phyloP scores from a whole-genome alignment of 2,329 filamentous ascomycete species.

The Aureobasidium sp. region DNA sequence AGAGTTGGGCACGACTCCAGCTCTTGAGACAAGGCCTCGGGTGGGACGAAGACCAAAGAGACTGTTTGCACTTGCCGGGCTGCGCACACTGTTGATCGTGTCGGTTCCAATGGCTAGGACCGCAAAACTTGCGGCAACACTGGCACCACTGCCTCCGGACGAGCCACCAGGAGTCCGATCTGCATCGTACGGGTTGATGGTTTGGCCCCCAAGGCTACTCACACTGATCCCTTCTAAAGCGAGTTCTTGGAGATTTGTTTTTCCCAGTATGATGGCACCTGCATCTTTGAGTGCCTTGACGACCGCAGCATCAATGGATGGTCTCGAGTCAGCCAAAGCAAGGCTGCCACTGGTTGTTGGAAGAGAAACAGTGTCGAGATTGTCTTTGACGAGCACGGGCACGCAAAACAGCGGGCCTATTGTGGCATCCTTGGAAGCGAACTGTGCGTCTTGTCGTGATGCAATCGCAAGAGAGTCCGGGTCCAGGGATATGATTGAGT shows the following conservation, averaged over 20 bases:
- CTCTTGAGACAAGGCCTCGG: conserved; percentile 26
- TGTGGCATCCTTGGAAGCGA: conserved; percentile 44
- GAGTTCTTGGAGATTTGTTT: conserved; percentile 50
- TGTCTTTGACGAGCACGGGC: conserved; percentile 58
- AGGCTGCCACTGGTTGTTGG: conserved; percentile 52
- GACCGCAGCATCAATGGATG: conserved; percentile 30
- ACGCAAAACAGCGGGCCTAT: conserved; percentile 52
- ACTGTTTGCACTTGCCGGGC: conserved; percentile 54
- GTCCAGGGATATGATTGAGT: conserved; percentile 51
- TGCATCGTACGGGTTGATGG: conserved; percentile 58
- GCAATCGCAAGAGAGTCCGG: conserved; percentile 43
- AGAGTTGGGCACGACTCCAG: conserved; percentile 28
- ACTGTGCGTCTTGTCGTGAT: conserved; percentile 41
- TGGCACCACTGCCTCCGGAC: conserved; percentile 56
- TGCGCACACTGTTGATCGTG: conserved; percentile 53
- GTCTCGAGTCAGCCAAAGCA: conserved; percentile 44
- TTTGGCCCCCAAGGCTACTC: conserved; percentile 58
- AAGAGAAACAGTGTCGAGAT: conserved; percentile 50
- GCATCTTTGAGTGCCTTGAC: conserved; percentile 28
- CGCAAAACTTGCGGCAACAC: conserved; percentile 51
- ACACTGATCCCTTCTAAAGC: conserved; percentile 58
- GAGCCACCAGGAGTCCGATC: conserved; percentile 59
- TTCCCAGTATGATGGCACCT: conserved; percentile 30
- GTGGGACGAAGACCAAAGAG: conserved; percentile 53
- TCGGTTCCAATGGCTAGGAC: conserved; percentile 39